Conservation (phyloP, 2,329 filamentous ascomycete species). For the Cercospora brassicicola region DNA sequence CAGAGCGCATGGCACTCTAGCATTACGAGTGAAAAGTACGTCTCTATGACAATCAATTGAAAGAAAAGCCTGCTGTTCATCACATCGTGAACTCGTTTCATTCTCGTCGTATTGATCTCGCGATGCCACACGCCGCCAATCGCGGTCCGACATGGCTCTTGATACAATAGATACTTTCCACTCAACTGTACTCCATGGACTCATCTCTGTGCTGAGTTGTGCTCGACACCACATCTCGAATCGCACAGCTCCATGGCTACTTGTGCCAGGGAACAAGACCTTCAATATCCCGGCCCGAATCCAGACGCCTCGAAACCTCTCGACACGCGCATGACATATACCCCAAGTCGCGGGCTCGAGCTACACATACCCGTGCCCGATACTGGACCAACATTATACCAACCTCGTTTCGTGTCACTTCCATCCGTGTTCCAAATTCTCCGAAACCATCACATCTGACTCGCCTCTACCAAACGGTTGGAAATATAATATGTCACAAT, state of each 20-base stretch:
- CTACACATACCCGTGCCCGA: neutral
- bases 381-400: neutral
- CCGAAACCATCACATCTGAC: neutral
- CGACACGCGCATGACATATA: neutral
- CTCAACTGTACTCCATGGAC: neutral
- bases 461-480: neutral
- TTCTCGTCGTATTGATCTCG: neutral
- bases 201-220: neutral
- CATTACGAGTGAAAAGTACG: conserved; percentile 13
- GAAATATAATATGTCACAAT: neutral
- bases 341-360: neutral
- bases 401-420: neutral
- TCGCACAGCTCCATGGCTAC: neutral
- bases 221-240: neutral
- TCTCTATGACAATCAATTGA: conserved; percentile 16
- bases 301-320: neutral
- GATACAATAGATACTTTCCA: neutral
- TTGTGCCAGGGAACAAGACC: neutral
- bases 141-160: neutral
- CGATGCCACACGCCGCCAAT: neutral
- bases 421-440: neutral
- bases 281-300: neutral
- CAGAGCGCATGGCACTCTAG: neutral
- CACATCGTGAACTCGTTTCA: neutral
- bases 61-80: conserved; percentile 10